Evolutionary conservation across 345 rosid genomes (phyloP).

Genomic region (Barbarea vulgaris): DNA sequence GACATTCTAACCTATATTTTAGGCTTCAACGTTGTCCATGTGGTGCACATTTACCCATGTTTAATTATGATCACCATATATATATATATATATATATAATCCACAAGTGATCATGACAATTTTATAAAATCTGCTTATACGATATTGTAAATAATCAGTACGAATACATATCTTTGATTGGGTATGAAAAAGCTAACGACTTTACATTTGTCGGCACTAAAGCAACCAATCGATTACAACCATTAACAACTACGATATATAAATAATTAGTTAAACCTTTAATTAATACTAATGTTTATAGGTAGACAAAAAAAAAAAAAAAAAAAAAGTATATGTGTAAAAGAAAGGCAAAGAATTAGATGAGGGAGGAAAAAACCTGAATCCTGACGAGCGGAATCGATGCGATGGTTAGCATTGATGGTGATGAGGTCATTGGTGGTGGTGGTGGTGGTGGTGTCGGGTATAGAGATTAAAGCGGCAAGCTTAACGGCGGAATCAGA

Average conservation of each 20-base stretch:
- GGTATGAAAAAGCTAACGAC: conserved; percentile 21
- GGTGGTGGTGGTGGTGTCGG: neutral
- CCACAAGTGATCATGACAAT: neutral
- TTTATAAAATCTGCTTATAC: neutral
- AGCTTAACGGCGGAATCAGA: conserved; percentile 14
- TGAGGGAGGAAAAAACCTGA: conserved; percentile 1
- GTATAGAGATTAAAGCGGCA: conserved; percentile 3
- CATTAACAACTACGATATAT: conserved; percentile 2
- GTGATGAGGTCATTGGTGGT: conserved; percentile 1
- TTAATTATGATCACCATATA: conserved; percentile 4
- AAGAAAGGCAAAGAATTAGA: neutral
- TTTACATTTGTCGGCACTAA: conserved; percentile 42
- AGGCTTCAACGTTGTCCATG: conserved; percentile 29
- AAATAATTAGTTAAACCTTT: conserved; percentile 13
- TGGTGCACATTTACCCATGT: conserved; percentile 35
- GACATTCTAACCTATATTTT: conserved; percentile 36
- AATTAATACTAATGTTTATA: conserved; percentile 1
- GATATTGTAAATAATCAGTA: neutral
- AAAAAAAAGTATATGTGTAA: neutral
- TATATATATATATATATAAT: no score
- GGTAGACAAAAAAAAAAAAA: conserved; percentile 7
- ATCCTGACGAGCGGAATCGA: conserved; percentile 1
- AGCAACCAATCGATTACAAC: conserved; percentile 29
- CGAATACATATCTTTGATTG: conserved; percentile 10
- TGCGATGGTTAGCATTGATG: neutral